Evolutionary conservation across 192 early-diverging fungal genomes (phyloP), one percentile per base, ranked within the genome.

Genomic region (Rhizoclosmatium globosum): DNA sequence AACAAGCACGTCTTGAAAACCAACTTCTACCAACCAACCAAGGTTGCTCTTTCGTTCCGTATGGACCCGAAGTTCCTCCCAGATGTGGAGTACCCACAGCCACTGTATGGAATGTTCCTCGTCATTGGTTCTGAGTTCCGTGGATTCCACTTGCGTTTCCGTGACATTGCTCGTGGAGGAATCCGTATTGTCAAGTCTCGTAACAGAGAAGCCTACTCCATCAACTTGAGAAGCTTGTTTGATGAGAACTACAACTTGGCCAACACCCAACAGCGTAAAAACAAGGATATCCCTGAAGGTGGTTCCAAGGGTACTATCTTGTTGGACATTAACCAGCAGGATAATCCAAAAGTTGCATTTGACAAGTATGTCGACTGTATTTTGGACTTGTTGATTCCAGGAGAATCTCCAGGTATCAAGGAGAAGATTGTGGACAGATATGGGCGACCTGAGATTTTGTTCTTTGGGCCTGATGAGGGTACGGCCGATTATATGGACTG

Each of bases 261-360:
- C 42, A 91, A 93, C 50, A 98, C 97, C 41, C 97, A 99, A 87
- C 97, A 98, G 85, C 90, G 95, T 82, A 99, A 99, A 87, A 99
- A 99, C 93, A 99, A 99, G 89, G 97, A 99, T 84, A 98, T 99
- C 80, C 97, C 97, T 64, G 97, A 99, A 87, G 96, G 97, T 76
- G 97, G 97, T 21, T 97, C 96, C 79, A 99, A 99, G 91, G 97
- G 97, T 80, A 99, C 97, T 50, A 98, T 99, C 82, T 86, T 99
- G 62, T 89, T 99, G 80, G 95, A 98, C 85, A 88, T 95, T 72
- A 89, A 93, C 68, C 93, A 95, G 64, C 97, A 98, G 88, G 97
- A 99, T 87, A 95, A 96, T 86, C 87, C 95, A 43, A 87, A 91
- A 60, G 94, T 95, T 45, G 96, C 97, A 23, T 99, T 99, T 87